Base-by-base conservation (phyloP, 352 stramenopile species). In the Globisporangium recalcitrans region DNA sequence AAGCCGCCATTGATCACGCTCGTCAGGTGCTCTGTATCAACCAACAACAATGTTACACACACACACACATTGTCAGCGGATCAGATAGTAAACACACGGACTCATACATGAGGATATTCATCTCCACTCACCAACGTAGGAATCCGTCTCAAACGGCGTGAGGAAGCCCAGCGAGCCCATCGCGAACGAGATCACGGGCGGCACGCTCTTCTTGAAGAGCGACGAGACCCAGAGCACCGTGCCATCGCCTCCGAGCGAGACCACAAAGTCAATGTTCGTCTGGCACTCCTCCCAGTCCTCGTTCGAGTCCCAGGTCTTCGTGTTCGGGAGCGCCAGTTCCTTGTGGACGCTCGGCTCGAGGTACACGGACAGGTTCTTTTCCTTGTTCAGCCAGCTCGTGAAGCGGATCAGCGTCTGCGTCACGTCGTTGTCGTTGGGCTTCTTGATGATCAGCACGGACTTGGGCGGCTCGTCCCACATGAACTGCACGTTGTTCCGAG, bases 131-230 rank as follows among this genome's bases (percentile, higher is more conserved):
- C 71, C 70, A 46, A 80, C 64, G 34, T 77, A 79, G 24, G 82
- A 75, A 0, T 85, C 71, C 4, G 84, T 74, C 46, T 96, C 74
- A 75, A 99, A 99, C 3, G 92, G 91, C 32, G 97, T 98, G 26
- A 99, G 79, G 65, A 99, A 99, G 1, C 97, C 97, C 16, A 99
- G 74, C 54, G 88, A 98, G 27, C 97, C 97, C 71, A 98, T 97
- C 0, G 93, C 90, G 21, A 99, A 91, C 10, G 90, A 96, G 34
- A 99, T 74, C 52, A 99, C 93, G 0, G 97, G 97, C 16, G 97
- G 97, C 22, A 98, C 87, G 44, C 93, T 97, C 66, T 96, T 89
- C 32, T 74, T 78, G 60, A 92, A 94, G 56, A 95, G 77, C 24
- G 85, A 94, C 26, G 87, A 93, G 21, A 93, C 85, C 85, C 85